Percentiles rank a stretch among this genome's conserved stretches.
These are phyloP conservation scores for Phytophthora constricta DNA, from an alignment of 352 stramenopile species.

Conservation along the genomic window DNA sequence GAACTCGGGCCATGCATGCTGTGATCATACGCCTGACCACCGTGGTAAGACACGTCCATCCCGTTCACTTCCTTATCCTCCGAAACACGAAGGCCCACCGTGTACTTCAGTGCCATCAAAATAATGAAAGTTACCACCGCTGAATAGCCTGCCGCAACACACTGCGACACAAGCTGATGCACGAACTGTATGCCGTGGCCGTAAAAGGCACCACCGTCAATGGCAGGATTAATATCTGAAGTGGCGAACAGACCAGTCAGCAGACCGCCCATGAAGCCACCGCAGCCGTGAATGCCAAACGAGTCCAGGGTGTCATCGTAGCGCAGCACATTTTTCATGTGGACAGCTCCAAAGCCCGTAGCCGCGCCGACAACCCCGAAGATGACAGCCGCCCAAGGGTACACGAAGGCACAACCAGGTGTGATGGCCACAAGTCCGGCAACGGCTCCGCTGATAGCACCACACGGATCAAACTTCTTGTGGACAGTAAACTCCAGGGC, in stretches of 20 bases:
- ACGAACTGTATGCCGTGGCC: conserved; percentile 48
- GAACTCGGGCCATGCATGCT: conserved; percentile 22
- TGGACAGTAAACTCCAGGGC: conserved; percentile 59
- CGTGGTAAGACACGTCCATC: conserved; percentile 76
- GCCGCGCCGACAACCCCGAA: conserved; percentile 70
- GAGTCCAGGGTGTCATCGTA: conserved; percentile 84
- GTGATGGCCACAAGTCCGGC: conserved; percentile 77
- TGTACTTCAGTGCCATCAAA: conserved; percentile 71
- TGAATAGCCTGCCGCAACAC: conserved; percentile 67
- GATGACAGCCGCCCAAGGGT: conserved; percentile 70
- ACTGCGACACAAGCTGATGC: conserved; percentile 62
- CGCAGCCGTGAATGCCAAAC: conserved; percentile 79
- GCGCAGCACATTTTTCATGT: conserved; percentile 65
- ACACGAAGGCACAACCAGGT: conserved; percentile 69
- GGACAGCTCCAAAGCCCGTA: conserved; percentile 57
- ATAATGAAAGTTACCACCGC: conserved; percentile 74
- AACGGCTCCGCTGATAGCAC: conserved; percentile 64
- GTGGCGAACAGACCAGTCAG: conserved; percentile 76
- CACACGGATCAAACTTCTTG: conserved; percentile 68
- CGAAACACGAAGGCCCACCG: conserved; percentile 66
- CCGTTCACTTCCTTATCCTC: conserved; percentile 79
- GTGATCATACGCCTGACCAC: conserved; percentile 62
- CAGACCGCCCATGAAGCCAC: conserved; percentile 68
- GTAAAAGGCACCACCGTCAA: conserved; percentile 60
- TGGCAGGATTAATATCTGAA: conserved; percentile 50